Percentiles rank a stretch among this genome's conserved stretches.
Evolutionary conservation across 148 eudicot species (phyloP).

Genomic region (Camellia granthamiana): DNA sequence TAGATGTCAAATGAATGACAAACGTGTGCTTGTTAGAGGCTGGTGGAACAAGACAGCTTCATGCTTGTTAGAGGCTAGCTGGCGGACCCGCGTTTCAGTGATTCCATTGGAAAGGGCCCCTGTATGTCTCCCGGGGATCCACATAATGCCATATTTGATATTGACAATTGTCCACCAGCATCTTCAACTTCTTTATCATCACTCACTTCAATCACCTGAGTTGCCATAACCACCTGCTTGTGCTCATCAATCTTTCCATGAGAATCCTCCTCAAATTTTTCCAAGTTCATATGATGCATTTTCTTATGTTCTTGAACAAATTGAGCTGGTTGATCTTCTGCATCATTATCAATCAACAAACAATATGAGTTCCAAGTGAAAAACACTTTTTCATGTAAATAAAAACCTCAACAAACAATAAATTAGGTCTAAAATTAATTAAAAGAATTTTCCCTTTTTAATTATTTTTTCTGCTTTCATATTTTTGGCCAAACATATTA

Average conservation of each 20-base stretch:
- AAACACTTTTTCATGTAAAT: not conserved
- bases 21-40: too few relatives aligned
- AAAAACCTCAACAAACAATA: not conserved
- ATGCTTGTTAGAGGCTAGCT: too few relatives aligned
- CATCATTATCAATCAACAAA: constrained; percentile 7
- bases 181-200: too few relatives aligned
- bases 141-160: constrained; percentile 37
- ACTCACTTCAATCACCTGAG: too few relatives aligned
- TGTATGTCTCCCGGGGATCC: constrained; percentile 50
- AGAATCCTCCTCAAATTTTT: not conserved
- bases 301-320: not conserved
- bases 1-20: too few relatives aligned
- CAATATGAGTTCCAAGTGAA: not conserved
- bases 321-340: constrained; percentile 11
- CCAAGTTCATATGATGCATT: not conserved
- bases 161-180: too few relatives aligned
- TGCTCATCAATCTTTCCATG: not conserved
- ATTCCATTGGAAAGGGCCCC: constrained; percentile 51
- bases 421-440: not conserved
- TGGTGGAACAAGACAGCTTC: too few relatives aligned
- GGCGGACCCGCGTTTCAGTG: constrained; percentile 21
- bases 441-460: not conserved
- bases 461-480: too few relatives aligned
- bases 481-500: not conserved
- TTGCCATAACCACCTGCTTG: not conserved